Evolutionary conservation across 345 rosid genomes (phyloP).

Genomic region (Conringia planisiliqua): DNA sequence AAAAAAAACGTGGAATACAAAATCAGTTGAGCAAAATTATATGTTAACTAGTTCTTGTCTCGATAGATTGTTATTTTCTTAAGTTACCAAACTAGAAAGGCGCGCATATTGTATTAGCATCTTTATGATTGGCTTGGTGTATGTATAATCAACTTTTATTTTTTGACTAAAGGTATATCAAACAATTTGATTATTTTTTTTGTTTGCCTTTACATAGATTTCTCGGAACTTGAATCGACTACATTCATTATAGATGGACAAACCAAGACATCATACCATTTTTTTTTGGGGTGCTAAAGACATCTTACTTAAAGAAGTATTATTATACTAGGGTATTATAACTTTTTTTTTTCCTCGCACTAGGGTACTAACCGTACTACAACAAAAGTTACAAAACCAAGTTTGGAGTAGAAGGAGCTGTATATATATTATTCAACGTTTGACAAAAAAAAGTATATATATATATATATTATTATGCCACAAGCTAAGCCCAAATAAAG

Average conservation of each 20-base stretch:
- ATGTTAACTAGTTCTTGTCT: neutral
- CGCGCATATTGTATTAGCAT: neutral
- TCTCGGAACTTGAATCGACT: slow-evolving; percentile 22
- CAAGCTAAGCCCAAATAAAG: neutral
- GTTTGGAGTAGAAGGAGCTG: no score
- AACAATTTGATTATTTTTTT: neutral
- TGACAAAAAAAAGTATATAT: no score
- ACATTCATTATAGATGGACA: slow-evolving; percentile 20
- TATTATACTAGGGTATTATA: neutral
- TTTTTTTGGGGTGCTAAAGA: no score
- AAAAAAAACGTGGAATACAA: neutral
- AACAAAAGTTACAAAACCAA: neutral
- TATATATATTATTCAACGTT: no score
- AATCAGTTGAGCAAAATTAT: neutral
- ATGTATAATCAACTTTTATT: neutral
- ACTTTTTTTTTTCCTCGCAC: no score
- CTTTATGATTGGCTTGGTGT: neutral
- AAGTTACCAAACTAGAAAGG: neutral
- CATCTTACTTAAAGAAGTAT: neutral
- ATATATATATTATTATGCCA: neutral
- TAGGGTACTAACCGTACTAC: no score
- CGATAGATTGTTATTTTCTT: neutral
- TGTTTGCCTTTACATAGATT: neutral
- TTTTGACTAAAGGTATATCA: neutral
- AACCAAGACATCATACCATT: slow-evolving; percentile 4